These are phyloP conservation scores for Neocallimastix lanati DNA, from an alignment of 192 early-diverging fungal species.

Conservation along the genomic window DNA sequence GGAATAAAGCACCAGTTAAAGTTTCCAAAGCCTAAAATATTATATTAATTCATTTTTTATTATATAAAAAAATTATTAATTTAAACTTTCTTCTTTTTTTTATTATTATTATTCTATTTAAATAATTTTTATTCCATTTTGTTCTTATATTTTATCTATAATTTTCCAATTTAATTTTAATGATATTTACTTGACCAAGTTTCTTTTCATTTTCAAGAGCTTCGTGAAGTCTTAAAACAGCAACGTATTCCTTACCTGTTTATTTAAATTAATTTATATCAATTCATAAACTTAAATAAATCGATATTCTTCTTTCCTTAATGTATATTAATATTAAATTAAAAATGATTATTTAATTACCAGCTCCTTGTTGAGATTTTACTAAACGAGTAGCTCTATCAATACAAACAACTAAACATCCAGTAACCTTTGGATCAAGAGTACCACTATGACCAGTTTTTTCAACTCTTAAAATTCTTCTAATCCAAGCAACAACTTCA, in stretches of 20 bases:
- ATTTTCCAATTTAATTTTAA: no score
- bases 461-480: slow-evolving; percentile 87
- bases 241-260: slow-evolving; percentile 83
- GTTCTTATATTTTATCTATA: no score
- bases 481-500: slow-evolving; percentile 99
- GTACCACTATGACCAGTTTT: slow-evolving; percentile 98
- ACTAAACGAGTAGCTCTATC: slow-evolving; percentile 96
- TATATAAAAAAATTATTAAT: no score
- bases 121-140: no score
- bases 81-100: no score
- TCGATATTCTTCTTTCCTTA: no score
- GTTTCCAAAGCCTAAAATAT: slow-evolving; percentile 62
- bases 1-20: slow-evolving; percentile 94
- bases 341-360: no score
- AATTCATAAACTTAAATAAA: neutral
- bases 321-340: no score
- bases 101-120: no score
- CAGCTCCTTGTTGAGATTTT: slow-evolving; percentile 97
- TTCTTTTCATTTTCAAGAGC: slow-evolving; percentile 80
- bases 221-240: slow-evolving; percentile 85
- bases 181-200: slow-evolving; percentile 34
- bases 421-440: slow-evolving; percentile 97
- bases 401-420: slow-evolving; percentile 96
- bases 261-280: neutral
- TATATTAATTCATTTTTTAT: no score